Conservation (phyloP, 225 moss, liverwort and hornwort species). For the Bryoerythrophyllum caledonicum region DNA sequence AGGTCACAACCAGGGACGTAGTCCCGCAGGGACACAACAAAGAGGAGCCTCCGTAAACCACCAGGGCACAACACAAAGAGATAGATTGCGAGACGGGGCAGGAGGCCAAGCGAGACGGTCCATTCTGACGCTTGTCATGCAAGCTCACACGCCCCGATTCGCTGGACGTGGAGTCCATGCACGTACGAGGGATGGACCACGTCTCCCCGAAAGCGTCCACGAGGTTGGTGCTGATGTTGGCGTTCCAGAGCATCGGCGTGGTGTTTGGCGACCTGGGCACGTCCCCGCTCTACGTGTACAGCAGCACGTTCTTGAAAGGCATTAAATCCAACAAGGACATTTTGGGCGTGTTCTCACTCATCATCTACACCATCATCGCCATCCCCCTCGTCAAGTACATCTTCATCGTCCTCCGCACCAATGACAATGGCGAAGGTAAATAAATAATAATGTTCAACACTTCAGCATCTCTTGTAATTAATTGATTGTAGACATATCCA, state of each 20-base stretch:
- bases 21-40: no score
- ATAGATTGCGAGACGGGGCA: no score
- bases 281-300: slow-evolving; percentile 84
- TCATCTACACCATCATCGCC: slow-evolving; percentile 76
- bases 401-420: slow-evolving; percentile 46
- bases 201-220: slow-evolving; percentile 33
- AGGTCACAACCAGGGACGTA: no score
- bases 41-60: no score
- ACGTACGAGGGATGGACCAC: slow-evolving; percentile 42
- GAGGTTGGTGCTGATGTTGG: slow-evolving; percentile 49
- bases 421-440: slow-evolving; percentile 55
- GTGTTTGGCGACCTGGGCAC: slow-evolving; percentile 90
- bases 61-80: no score
- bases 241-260: slow-evolving; percentile 89
- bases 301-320: slow-evolving; percentile 49
- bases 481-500: no score
- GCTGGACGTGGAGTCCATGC: slow-evolving; percentile 62
- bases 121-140: slow-evolving; percentile 39
- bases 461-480: no score
- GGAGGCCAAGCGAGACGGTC: slow-evolving; percentile 19
- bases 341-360: slow-evolving; percentile 72
- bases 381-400: slow-evolving; percentile 64
- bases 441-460: no score
- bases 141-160: slow-evolving; percentile 59
- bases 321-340: slow-evolving; percentile 44